Evolutionary conservation across 179 eudicot species (phyloP).

Genomic region (Spinacia oleracea): DNA sequence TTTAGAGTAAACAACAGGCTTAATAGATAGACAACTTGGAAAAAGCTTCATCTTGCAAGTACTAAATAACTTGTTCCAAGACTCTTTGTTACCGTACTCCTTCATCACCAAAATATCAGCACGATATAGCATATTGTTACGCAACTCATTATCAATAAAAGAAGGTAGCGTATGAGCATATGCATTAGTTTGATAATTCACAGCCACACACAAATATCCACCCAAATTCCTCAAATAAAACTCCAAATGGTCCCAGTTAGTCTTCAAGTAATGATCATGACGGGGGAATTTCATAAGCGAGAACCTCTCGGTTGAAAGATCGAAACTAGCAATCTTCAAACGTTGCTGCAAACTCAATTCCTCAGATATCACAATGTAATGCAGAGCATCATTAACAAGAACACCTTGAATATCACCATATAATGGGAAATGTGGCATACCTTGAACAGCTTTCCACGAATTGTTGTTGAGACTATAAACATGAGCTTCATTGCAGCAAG

Average conservation of each 20-base stretch:
- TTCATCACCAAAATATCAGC: slow-evolving; percentile 13
- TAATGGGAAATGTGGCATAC: background rate
- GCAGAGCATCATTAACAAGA: background rate
- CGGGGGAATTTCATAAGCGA: background rate
- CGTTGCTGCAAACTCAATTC: background rate
- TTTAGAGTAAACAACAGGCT: slow-evolving; percentile 13
- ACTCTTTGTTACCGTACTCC: background rate
- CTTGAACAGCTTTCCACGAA: slow-evolving; percentile 11
- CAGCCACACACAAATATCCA: no score
- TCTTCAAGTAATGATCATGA: no score
- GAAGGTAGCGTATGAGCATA: no score
- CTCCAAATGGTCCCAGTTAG: no score
- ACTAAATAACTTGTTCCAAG: slow-evolving; percentile 15
- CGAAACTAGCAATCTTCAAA: slow-evolving; percentile 4
- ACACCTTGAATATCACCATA: background rate
- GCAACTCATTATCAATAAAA: no score
- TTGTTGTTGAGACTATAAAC: slow-evolving; percentile 1
- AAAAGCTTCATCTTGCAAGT: background rate
- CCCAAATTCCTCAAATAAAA: no score
- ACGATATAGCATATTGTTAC: no score
- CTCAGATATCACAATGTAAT: background rate
- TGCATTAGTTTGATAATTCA: no score
- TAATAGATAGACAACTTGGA: background rate
- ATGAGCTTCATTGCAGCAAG: background rate
- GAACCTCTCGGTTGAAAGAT: background rate